Evolutionary conservation across 1,284 basidiomycete species (phyloP), one percentile per base, ranked within the genome.

Genomic region (Quambalaria eucalypti): DNA sequence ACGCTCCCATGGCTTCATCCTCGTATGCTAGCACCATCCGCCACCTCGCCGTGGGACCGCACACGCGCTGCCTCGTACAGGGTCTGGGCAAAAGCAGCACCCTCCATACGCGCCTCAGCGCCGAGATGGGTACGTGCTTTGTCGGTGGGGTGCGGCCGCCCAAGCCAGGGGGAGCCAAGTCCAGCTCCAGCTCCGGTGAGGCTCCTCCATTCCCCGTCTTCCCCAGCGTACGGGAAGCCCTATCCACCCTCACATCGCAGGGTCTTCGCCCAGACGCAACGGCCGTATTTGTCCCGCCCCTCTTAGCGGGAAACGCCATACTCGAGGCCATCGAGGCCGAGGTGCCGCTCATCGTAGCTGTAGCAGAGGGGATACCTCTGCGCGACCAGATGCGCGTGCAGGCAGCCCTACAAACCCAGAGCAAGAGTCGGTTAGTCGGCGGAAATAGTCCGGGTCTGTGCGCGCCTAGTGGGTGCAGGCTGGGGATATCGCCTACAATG

Each of bases 141-240:
- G 66, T 69, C 8, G 66, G 61, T 4, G 66, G 65, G 12, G 60
- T 62, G 12, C 53, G 60, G 3, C 60, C 66, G 19, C 56, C 56
- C 44, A 69, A 69, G 44, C 65, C 62, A n/a, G 64, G 61, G n/a
- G n/a, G n/a, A n/a, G n/a, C n/a, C n/a, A n/a, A n/a, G n/a, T n/a
- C n/a, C n/a, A n/a, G n/a, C n/a, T n/a, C n/a, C n/a, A n/a, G n/a
- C n/a, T n/a, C n/a, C n/a, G n/a, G n/a, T n/a, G n/a, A n/a, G n/a
- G n/a, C n/a, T n/a, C n/a, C n/a, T n/a, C n/a, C n/a, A n/a, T n/a
- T n/a, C n/a, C 95, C 95, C 55, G 87, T 99, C 44, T 99, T 91
- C 73, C 93, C 89, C 42, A 84, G 84, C 46, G 95, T 99, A 55
- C 83, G 82, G 69, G 95, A 98, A 81, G 91, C 72, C n/a, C n/a